Evolutionary conservation across 768 basidiomycete genomes (phyloP).

Genomic region (Tylopilus felleus): DNA sequence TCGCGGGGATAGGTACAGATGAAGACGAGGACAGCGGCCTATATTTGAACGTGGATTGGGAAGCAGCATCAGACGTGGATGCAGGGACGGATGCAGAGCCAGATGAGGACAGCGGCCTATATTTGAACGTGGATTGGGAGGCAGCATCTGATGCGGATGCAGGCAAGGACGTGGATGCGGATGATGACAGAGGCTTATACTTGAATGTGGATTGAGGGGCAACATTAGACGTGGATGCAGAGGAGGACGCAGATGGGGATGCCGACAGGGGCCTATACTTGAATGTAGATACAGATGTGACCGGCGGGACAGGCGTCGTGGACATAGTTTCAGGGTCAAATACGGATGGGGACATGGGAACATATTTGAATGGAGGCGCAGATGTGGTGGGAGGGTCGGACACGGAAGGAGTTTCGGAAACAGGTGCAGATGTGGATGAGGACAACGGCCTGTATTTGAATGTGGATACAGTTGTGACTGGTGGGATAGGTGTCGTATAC

Average conservation of each 20-base stretch:
- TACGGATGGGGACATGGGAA: neutral
- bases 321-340: neutral
- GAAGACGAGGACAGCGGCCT: neutral
- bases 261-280: neutral
- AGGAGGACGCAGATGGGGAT: neutral
- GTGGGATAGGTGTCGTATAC: neutral
- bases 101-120: too few species aligned
- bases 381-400: neutral
- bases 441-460: neutral
- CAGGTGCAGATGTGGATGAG: neutral
- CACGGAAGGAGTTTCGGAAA: neutral
- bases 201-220: neutral
- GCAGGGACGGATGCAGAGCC: neutral
- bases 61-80: neutral
- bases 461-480: neutral
- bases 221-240: neutral
- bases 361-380: neutral
- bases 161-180: neutral
- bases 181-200: too few species aligned
- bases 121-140: neutral
- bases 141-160: neutral
- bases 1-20: neutral
- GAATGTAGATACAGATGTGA: neutral
- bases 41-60: neutral
- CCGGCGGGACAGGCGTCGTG: neutral